phyloP scores from a whole-genome alignment of 192 early-diverging fungal species.

The Phycomyces blakesleeanus region DNA sequence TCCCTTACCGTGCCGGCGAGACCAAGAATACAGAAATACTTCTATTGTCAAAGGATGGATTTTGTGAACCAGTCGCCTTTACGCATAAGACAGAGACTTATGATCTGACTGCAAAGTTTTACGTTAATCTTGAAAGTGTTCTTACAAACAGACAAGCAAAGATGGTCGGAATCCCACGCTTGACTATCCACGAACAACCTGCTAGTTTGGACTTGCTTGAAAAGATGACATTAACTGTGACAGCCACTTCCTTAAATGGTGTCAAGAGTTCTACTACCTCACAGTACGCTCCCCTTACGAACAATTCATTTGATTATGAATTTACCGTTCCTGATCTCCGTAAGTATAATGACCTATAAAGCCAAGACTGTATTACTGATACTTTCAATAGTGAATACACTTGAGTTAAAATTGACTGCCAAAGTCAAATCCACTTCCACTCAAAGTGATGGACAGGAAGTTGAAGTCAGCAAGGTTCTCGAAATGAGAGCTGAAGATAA shows the following conservation, averaged over 20 bases:
- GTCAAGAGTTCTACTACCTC: conserved; percentile 22
- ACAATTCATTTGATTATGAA: conserved; percentile 19
- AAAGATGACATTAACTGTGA: conserved; percentile 27
- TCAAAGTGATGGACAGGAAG: neutral
- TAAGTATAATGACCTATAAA: neutral
- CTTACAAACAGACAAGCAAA: conserved; percentile 23
- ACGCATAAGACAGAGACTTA: conserved; percentile 30
- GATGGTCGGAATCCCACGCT: conserved; percentile 22
- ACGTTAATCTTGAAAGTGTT: conserved; percentile 41
- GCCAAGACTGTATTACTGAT: neutral
- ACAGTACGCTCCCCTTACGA: conserved; percentile 18
- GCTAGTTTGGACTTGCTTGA: conserved; percentile 37
- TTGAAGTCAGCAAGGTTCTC: neutral
- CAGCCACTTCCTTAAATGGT: conserved; percentile 4
- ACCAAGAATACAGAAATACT: conserved; percentile 15
- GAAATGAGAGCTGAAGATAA: neutral
- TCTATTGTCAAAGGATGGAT: conserved; percentile 28
- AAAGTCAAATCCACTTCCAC: conserved; percentile 24
- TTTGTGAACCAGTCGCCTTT: conserved; percentile 28
- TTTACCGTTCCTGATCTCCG: conserved; percentile 40
- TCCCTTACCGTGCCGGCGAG: conserved; percentile 28
- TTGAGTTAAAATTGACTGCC: conserved; percentile 24
- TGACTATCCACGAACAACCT: conserved; percentile 13
- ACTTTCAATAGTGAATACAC: conserved; percentile 5
- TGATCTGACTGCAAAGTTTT: conserved; percentile 29